Percentiles rank a stretch among this genome's conserved stretches.
phyloP scores from a whole-genome alignment of 2,329 filamentous ascomycete species.

The Davidsoniella neocaledoniae region DNA sequence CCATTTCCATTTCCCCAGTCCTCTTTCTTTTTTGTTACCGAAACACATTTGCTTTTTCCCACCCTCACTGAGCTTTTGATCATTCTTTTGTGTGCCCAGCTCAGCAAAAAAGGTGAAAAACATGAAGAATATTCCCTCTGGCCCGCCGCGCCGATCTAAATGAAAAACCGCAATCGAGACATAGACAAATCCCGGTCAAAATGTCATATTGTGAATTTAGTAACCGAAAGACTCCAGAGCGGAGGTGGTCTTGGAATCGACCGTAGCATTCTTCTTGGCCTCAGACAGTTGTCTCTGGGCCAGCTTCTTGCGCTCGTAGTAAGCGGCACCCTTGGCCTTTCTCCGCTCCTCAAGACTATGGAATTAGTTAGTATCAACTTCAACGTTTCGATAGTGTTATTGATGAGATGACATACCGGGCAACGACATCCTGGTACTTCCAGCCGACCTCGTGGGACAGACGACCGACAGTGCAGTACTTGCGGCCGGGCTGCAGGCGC shows the following conservation, averaged over 20 bases:
- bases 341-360: conserved; percentile 92
- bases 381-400: neutral
- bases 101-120: conserved; percentile 2
- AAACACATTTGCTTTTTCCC: conserved; percentile 4
- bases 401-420: conserved; percentile 50
- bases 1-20: conserved; percentile 11
- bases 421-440: conserved; percentile 99
- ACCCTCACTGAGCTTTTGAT: conserved; percentile 6
- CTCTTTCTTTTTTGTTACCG: conserved; percentile 12
- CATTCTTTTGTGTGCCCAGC: conserved; percentile 13
- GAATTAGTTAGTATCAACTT: neutral
- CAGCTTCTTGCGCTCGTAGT: conserved; percentile 99
- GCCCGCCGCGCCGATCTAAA: conserved; percentile 1
- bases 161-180: conserved; percentile 7
- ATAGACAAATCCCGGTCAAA: conserved; percentile 6
- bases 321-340: conserved; percentile 98
- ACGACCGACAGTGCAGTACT: conserved; percentile 99
- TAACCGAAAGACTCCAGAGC: conserved; percentile 84
- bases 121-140: conserved; percentile 8
- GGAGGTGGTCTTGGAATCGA: conserved; percentile 73
- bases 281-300: conserved; percentile 77
- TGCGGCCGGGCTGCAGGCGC: conserved; percentile 94
- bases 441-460: conserved; percentile 98
- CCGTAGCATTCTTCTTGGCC: conserved; percentile 79
- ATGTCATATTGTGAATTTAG: conserved; percentile 32